phyloP scores from a whole-genome alignment of 768 basidiomycete genomes.

The Zangia roseola region DNA sequence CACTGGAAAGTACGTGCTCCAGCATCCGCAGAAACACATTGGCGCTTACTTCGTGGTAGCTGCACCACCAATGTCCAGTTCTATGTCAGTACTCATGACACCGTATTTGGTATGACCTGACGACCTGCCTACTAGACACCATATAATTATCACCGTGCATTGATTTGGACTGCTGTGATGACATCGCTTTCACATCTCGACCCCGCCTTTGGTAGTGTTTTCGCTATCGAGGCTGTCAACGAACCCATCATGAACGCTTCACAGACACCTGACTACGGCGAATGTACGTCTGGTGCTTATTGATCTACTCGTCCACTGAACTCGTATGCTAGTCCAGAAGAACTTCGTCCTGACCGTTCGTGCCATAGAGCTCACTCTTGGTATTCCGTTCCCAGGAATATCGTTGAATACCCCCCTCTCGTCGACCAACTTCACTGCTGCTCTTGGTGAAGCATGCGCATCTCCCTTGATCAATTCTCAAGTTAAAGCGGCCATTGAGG shows the following conservation, averaged over 20 bases:
- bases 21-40: not conserved
- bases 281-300: slow-evolving; percentile 45
- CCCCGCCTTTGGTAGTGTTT: slow-evolving; percentile 60
- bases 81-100: slow-evolving; percentile 49
- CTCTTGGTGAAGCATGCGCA: slow-evolving; percentile 24
- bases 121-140: slow-evolving; percentile 40
- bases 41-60: slow-evolving; percentile 32
- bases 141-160: slow-evolving; percentile 72
- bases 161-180: slow-evolving; percentile 83
- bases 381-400: slow-evolving; percentile 40
- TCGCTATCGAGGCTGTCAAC: slow-evolving; percentile 74
- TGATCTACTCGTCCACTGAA: not conserved
- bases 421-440: slow-evolving; percentile 36
- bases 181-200: slow-evolving; percentile 69
- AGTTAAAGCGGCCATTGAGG: slow-evolving; percentile 34
- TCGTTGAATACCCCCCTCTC: slow-evolving; percentile 15
- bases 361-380: slow-evolving; percentile 59
- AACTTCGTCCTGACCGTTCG: slow-evolving; percentile 70
- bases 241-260: slow-evolving; percentile 74
- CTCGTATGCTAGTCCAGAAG: slow-evolving; percentile 51
- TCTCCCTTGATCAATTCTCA: slow-evolving; percentile 25
- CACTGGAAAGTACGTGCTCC: slow-evolving; percentile 54
- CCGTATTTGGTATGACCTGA: not conserved
- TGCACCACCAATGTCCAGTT: slow-evolving; percentile 71
- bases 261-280: slow-evolving; percentile 66